Conservation (phyloP, 2,329 filamentous ascomycete genomes). For the Cadophora malorum region DNA sequence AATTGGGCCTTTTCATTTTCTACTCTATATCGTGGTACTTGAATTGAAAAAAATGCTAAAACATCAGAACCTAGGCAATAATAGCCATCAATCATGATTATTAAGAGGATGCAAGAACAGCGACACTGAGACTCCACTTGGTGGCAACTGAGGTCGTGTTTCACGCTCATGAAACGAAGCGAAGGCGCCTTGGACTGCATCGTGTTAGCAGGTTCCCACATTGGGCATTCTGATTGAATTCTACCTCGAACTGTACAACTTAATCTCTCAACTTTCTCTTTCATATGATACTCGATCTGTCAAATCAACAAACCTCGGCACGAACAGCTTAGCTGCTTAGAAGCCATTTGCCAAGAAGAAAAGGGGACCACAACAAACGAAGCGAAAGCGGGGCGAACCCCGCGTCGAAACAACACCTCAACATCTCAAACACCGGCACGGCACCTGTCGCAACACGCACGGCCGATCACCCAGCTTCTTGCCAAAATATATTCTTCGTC, state of each 20-base stretch:
- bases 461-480: background rate
- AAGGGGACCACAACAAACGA: background rate
- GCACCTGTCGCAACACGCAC: constrained; percentile 10
- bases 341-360: background rate
- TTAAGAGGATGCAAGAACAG: background rate
- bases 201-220: background rate
- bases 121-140: background rate
- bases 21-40: too few species aligned
- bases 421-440: constrained; percentile 13
- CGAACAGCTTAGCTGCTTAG: background rate
- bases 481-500: background rate
- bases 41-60: too few species aligned
- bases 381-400: constrained; percentile 12
- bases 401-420: constrained; percentile 17
- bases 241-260: background rate
- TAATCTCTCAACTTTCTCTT: background rate
- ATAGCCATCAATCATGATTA: too few species aligned
- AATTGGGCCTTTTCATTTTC: too few species aligned
- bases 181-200: background rate
- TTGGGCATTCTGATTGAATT: background rate
- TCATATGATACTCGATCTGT: background rate
- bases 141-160: background rate
- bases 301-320: background rate
- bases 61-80: too few species aligned
- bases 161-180: background rate